Base-by-base conservation (phyloP, 768 basidiomycete genomes). In the Lentinus brumalis region DNA sequence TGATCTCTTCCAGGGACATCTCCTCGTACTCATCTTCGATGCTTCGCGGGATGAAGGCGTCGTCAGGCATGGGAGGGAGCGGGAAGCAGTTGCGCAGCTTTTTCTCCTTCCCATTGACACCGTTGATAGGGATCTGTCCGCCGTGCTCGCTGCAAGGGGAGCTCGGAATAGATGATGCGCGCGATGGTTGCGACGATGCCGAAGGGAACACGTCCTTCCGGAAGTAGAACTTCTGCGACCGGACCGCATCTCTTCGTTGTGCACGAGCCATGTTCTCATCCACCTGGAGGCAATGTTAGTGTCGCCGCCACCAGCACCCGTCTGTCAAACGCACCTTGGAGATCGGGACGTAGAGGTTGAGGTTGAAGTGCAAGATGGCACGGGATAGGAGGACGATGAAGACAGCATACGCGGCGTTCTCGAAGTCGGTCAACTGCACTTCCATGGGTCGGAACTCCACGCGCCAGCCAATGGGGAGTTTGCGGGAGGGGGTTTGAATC, bases 381-480 rank as follows among this genome's bases (percentile, higher is more conserved):
- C 97, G 83, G 4, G 97, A 96, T 8, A 99, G 81, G 31, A 99
- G 85, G 14, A 98, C 96, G 53, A 96, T 83, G 76, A 99, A 98
- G 46, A 98, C 85, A 38, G 94, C 86, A 73, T 94, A 98, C 6
- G 97, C 95, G 1, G 97, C 97, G 71, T 99, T 99, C 78, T 98
- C 97, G 69, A 95, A 99, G 76, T 99, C 97, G 9, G 97, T 98
- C 71, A 98, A 85, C 70, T 98, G 97, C 3, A 98, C 95, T 73
- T 99, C 97, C 97, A 98, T 98, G 72, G 92, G 94, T 59, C 97
- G 83, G 76, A 99, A 99, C 73, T 99, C 97, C 5, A 98, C 96
- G 42, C 97, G 83, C 97, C 97, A 99, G 35, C 96, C 97, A 56
- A 98, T 98, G 7, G 86, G 5, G 96, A 94, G 56, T 91, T 88